Percentiles rank a stretch among this genome's conserved stretches.
phyloP scores from a whole-genome alignment of 768 basidiomycete species.

The Amanita inopinata region DNA sequence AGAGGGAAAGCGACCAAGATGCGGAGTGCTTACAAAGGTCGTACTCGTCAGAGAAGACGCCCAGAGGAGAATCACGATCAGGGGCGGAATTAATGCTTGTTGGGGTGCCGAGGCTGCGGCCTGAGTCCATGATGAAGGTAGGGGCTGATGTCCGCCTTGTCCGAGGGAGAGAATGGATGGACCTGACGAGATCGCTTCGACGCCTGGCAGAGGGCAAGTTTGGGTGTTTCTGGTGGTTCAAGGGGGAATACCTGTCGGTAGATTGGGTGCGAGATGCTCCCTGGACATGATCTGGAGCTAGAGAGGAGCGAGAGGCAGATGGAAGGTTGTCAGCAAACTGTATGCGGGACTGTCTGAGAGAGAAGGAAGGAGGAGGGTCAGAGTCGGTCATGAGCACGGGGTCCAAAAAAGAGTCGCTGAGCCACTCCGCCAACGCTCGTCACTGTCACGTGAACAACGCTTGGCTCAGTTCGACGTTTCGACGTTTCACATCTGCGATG shows the following conservation, averaged over 20 bases:
- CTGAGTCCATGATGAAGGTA: neutral
- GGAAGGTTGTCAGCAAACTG: slow-evolving; percentile 2
- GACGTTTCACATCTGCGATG: too few species aligned
- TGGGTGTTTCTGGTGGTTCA: too few species aligned
- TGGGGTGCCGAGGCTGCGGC: neutral
- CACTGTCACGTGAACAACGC: too few species aligned
- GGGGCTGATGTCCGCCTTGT: neutral
- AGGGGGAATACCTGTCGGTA: too few species aligned
- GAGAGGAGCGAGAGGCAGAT: neutral
- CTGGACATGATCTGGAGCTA: neutral
- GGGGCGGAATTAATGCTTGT: too few species aligned
- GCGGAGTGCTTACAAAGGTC: slow-evolving; percentile 54
- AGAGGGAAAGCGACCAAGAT: slow-evolving; percentile 1
- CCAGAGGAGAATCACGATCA: neutral
- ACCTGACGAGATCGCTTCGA: too few species aligned
- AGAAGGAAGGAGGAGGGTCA: slow-evolving; percentile 2
- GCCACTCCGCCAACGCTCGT: too few species aligned
- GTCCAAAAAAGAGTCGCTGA: too few species aligned
- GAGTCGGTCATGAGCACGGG: neutral
- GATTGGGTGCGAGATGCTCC: too few species aligned
- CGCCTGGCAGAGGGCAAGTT: too few species aligned
- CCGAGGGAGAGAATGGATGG: neutral
- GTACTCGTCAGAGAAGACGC: slow-evolving; percentile 41
- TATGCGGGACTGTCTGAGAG: slow-evolving; percentile 2
- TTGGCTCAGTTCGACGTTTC: too few species aligned